A percentile compares a stretch with the other conserved stretches of the same genome.
phyloP scores from a whole-genome alignment of 2,329 filamentous ascomycete species.

The Mycosphaerella arachidis region DNA sequence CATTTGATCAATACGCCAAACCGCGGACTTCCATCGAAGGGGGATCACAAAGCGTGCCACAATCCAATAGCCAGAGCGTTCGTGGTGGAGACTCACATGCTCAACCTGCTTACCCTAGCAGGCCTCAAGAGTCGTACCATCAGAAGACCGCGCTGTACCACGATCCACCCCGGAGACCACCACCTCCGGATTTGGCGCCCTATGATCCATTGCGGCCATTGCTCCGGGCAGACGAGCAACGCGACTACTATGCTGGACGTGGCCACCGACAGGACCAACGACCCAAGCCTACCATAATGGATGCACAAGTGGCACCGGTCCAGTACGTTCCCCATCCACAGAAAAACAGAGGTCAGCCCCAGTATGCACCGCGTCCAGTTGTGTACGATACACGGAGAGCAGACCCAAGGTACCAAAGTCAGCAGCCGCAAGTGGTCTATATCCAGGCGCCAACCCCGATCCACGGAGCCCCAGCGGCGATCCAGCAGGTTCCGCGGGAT shows the following conservation, averaged over 20 bases:
- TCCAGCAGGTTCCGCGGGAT: constrained; percentile 27
- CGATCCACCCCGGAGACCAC: background rate
- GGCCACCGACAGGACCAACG: background rate
- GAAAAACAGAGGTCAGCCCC: constrained; percentile 6
- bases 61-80: background rate
- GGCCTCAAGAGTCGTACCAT: background rate
- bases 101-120: background rate
- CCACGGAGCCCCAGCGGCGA: constrained; percentile 33
- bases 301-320: constrained; percentile 22
- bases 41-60: background rate
- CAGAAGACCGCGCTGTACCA: background rate
- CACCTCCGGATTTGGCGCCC: background rate
- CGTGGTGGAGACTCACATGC: background rate
- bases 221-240: constrained; percentile 1
- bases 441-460: constrained; percentile 20
- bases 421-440: constrained; percentile 11
- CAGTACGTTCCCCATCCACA: constrained; percentile 16
- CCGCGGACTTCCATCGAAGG: background rate
- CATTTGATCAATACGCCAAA: background rate
- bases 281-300: constrained; percentile 11
- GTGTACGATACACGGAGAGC: background rate
- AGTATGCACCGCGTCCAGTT: background rate
- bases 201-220: constrained; percentile 8
- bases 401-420: background rate
- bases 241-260: background rate